Evolutionary conservation across 345 rosid genomes (phyloP).

Genomic region (Citropsis articulata): DNA sequence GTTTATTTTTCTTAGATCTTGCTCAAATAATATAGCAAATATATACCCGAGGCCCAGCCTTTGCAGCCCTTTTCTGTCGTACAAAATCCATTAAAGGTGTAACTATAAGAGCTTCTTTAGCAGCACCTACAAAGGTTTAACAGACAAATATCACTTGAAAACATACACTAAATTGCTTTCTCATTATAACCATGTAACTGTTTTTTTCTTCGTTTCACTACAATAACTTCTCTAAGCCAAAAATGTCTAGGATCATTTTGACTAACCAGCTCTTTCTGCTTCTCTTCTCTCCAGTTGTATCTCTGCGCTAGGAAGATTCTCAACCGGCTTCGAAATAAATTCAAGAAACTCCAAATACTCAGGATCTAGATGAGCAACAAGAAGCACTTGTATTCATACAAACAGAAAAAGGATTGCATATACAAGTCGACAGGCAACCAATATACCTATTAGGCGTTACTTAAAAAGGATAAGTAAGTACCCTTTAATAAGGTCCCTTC

Average conservation of each 20-base stretch:
- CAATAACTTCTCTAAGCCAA: not conserved
- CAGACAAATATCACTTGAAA: constrained; percentile 5
- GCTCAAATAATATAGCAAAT: not conserved
- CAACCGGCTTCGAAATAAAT: constrained; percentile 64
- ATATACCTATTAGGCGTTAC: not conserved
- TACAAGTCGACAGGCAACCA: constrained; percentile 8
- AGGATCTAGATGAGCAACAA: constrained; percentile 50
- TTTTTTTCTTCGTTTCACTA: not conserved
- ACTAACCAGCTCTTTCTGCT: constrained; percentile 67
- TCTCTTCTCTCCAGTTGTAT: constrained; percentile 69
- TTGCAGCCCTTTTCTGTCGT: constrained; percentile 58
- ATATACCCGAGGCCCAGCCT: constrained; percentile 46
- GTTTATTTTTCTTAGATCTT: not conserved
- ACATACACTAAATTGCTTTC: not conserved
- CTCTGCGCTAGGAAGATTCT: constrained; percentile 78
- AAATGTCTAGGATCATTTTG: not conserved
- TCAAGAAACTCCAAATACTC: constrained; percentile 80
- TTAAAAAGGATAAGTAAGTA: constrained; percentile 17
- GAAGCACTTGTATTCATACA: constrained; percentile 21
- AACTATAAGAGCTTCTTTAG: constrained; percentile 40
- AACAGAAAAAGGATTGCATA: constrained; percentile 11
- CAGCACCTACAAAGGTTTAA: constrained; percentile 31
- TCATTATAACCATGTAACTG: not conserved
- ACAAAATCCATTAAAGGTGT: constrained; percentile 78
- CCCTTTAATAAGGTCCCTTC: constrained; percentile 67